Conservation (phyloP, 148 eudicot species). For the Euryodendron excelsum region DNA sequence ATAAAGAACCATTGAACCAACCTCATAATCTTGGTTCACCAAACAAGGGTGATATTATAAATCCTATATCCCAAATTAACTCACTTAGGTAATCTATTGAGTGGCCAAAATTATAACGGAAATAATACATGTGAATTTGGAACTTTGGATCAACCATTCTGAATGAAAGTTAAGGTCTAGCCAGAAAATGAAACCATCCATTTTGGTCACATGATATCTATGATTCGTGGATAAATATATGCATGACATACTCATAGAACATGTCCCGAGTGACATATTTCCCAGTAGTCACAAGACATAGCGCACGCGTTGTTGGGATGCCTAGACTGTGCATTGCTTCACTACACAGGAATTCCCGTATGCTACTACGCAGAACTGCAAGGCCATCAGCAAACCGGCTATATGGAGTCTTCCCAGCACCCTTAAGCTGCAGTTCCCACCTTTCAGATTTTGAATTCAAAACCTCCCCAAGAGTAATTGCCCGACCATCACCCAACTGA, state of each 20-base stretch:
- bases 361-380: slow-evolving; percentile 93
- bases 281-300: slow-evolving; percentile 90
- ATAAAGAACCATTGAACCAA: not conserved
- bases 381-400: slow-evolving; percentile 99
- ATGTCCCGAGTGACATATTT: slow-evolving; percentile 82
- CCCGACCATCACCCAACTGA: slow-evolving; percentile 98
- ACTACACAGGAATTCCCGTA: slow-evolving; percentile 93
- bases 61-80: not conserved
- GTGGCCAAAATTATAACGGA: not conserved
- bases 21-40: not conserved
- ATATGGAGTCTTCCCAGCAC: slow-evolving; percentile 96
- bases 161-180: not conserved
- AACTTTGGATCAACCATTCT: not conserved
- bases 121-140: not conserved
- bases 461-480: slow-evolving; percentile 85
- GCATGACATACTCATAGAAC: slow-evolving; percentile 87
- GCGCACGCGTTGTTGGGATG: slow-evolving; percentile 95
- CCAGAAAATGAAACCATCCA: not conserved
- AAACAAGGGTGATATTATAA: not conserved
- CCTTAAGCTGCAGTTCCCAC: slow-evolving; percentile 97
- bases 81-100: not conserved
- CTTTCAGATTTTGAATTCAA: slow-evolving; percentile 78
- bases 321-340: slow-evolving; percentile 97
- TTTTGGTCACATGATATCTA: not conserved
- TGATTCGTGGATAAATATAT: not conserved